These are phyloP conservation scores for Paraphoma chrysanthemicola DNA, from an alignment of 2,329 filamentous ascomycete species.

Conservation along the genomic window DNA sequence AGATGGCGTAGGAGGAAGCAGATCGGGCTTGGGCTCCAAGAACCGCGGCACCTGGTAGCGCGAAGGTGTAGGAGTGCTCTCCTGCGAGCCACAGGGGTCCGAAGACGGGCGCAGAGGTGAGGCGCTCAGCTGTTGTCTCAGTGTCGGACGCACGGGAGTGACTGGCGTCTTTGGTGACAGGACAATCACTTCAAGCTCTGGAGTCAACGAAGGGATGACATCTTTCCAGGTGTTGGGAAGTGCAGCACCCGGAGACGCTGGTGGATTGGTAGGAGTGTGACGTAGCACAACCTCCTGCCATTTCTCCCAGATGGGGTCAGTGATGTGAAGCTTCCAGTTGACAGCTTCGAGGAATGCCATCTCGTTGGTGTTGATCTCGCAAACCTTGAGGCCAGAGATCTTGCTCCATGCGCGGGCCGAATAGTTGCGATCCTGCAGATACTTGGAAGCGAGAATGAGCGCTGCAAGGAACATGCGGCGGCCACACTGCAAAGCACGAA, in stretches of 20 bases:
- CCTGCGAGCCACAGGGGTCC: constrained; percentile 44
- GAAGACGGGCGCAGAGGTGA: constrained; percentile 31
- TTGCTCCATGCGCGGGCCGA: constrained; percentile 98
- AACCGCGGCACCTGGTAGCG: constrained; percentile 54
- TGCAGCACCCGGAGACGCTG: constrained; percentile 47
- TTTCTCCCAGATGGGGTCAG: constrained; percentile 84
- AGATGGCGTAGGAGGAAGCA: constrained; percentile 61
- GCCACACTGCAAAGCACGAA: constrained; percentile 88
- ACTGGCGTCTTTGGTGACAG: constrained; percentile 42
- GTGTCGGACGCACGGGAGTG: constrained; percentile 31
- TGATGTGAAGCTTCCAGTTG: constrained; percentile 93
- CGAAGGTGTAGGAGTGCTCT: constrained; percentile 53
- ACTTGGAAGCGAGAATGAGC: constrained; percentile 95
- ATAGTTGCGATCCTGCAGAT: constrained; percentile 96
- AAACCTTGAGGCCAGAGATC: constrained; percentile 92
- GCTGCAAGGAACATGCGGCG: constrained; percentile 97
- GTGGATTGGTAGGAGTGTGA: constrained; percentile 70
- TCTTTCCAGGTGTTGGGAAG: constrained; percentile 53
- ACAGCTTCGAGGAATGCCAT: constrained; percentile 88
- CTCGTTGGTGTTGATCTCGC: constrained; percentile 97
- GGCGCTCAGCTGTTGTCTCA: constrained; percentile 31
- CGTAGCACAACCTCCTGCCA: constrained; percentile 94
- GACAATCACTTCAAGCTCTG: constrained; percentile 61
- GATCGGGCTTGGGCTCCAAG: constrained; percentile 59
- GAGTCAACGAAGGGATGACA: constrained; percentile 63